Base-by-base conservation (phyloP, 2,329 filamentous ascomycete species). In the Aspergillus sergii region DNA sequence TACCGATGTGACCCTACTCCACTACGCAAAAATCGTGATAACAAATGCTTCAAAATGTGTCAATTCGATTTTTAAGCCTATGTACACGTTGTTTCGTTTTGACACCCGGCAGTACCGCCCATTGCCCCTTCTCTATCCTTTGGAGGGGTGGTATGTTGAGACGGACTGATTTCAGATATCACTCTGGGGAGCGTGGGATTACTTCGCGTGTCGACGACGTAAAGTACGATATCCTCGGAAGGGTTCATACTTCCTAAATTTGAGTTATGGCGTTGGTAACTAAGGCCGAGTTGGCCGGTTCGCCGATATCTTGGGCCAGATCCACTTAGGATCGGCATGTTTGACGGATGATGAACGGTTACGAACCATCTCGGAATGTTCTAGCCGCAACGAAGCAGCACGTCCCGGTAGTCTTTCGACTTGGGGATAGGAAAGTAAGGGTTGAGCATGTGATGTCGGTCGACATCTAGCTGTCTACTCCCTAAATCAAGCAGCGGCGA, bases 401-500 rank as follows among this genome's bases (percentile, higher is more conserved):
- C 26, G 8, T 26, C 26, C 14, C 14, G 30, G 8, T n/a, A 51
- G 19, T 21, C 48, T n/a, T 2, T 21, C 28, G 12, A 51, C 48
- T 21, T 3, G 2, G 30, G 7, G 9, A 9, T 32, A 32, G 26
- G 30, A 34, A 32, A 19, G 16, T 28, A 11, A 30, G 12, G 45
- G 23, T 48, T 26, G 12, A 28, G 32, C 11, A 55, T 23, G 32
- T 9, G 51, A 26, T 55, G 30, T 16, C 57, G 12, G 10, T 6
- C 36, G 30, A 10, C 41, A 48, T 36, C 19, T n/a, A 36, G 19
- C 21, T n/a, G 16, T 46, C 12, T 30, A 23, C 8, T 30, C 7
- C 23, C 12, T 16, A 2, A 4, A 36, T 74, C 73, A 77, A 32
- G 72, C 73, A 8, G 64, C 71, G 19, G 73, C 69, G 14, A 72